Evolutionary conservation across 192 early-diverging fungal species (phyloP).

Genomic region (Lobosporangium transversale): DNA sequence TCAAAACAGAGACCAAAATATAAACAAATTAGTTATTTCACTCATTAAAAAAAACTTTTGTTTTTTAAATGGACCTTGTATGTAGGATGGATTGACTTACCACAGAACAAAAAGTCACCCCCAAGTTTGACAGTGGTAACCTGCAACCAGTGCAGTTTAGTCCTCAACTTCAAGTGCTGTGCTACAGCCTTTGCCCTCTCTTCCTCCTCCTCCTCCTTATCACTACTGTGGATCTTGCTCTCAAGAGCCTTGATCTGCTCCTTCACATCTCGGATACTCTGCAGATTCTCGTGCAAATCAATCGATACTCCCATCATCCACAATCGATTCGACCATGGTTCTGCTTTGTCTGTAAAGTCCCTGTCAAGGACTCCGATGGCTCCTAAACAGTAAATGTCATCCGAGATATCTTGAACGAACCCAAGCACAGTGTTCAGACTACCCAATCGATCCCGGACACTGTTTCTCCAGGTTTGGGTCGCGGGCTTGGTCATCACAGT

Average conservation of each 20-base stretch:
- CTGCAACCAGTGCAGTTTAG: conserved; percentile 64
- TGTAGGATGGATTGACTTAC: conserved; percentile 46
- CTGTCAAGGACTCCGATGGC: conserved; percentile 74
- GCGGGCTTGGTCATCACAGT: conserved; percentile 18
- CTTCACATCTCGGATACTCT: conserved; percentile 42
- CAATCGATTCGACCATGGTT: conserved; percentile 68
- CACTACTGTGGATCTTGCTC: not conserved
- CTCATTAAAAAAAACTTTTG: not conserved
- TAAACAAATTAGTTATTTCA: not conserved
- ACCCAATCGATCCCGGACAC: conserved; percentile 34
- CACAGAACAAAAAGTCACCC: conserved; percentile 81
- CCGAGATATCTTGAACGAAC: conserved; percentile 74
- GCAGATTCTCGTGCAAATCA: conserved; percentile 68
- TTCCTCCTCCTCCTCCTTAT: conserved; percentile 24
- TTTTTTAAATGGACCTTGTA: too few relatives aligned
- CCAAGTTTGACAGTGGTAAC: conserved; percentile 71
- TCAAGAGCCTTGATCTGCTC: conserved; percentile 43
- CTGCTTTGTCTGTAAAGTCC: conserved; percentile 59
- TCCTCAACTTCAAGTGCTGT: conserved; percentile 40
- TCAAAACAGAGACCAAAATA: conserved; percentile 11
- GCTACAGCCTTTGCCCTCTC: conserved; percentile 16
- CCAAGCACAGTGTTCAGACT: conserved; percentile 60
- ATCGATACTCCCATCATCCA: conserved; percentile 79
- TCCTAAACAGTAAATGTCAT: conserved; percentile 78
- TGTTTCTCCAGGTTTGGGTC: conserved; percentile 7